A percentile compares a stretch with the other conserved stretches of the same genome.
phyloP scores from a whole-genome alignment of 2,329 filamentous ascomycete genomes.

The Lachnellula hyalina region DNA sequence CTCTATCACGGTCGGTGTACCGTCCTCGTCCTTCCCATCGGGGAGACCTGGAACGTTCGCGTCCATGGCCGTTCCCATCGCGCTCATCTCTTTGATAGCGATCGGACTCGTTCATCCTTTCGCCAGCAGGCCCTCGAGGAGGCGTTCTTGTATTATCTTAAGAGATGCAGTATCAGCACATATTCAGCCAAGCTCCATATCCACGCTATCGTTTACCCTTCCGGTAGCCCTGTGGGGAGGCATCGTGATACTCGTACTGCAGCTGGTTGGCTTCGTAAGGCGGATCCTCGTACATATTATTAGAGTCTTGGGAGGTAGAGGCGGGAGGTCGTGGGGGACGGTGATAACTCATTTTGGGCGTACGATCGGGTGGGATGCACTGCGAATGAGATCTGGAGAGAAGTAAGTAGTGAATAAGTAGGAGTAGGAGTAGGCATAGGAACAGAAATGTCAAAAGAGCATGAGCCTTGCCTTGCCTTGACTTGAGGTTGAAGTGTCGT shows the following conservation, averaged over 20 bases:
- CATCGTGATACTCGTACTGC: constrained; percentile 9
- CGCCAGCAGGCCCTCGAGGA: constrained; percentile 21
- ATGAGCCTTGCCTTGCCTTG: too few relatives aligned
- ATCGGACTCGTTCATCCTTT: constrained; percentile 17
- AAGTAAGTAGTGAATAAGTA: neutral
- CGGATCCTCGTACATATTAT: constrained; percentile 44
- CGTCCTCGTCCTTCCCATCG: constrained; percentile 27
- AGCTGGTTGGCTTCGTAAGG: constrained; percentile 19
- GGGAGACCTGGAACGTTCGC: constrained; percentile 35
- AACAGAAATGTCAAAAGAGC: too few relatives aligned
- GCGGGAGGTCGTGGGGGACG: constrained; percentile 18
- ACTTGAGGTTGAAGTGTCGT: too few relatives aligned
- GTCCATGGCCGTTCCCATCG: constrained; percentile 31
- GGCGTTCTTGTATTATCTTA: constrained; percentile 31
- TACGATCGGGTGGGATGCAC: neutral
- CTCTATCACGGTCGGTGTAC: constrained; percentile 31
- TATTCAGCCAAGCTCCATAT: constrained; percentile 23
- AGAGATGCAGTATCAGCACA: constrained; percentile 31
- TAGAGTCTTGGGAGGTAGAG: constrained; percentile 20
- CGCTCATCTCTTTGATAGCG: constrained; percentile 27
- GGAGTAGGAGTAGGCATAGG: too few relatives aligned
- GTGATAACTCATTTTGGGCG: constrained; percentile 17
- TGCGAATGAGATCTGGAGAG: neutral
- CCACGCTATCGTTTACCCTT: constrained; percentile 33
- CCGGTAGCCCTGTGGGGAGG: constrained; percentile 27